Evolutionary conservation across 106 monocot species (phyloP).

Genomic region (Dioscorea dumetorum): DNA sequence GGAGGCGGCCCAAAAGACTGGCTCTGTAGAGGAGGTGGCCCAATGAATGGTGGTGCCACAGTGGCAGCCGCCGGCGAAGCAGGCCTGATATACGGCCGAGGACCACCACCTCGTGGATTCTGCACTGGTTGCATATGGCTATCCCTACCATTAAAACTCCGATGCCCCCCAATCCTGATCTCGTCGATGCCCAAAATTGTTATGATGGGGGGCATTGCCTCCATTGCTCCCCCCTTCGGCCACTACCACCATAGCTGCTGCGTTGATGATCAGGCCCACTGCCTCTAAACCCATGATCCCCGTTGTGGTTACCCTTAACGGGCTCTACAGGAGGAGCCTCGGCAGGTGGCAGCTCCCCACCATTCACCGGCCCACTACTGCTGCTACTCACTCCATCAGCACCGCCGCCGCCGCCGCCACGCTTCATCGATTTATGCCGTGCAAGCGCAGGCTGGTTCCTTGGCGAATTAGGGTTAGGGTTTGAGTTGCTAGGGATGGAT

Average conservation of each 20-base stretch:
- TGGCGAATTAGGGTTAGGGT: slow-evolving; percentile 28
- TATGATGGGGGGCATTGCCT: slow-evolving; percentile 8
- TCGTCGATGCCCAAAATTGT: not conserved
- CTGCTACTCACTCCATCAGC: slow-evolving; percentile 3
- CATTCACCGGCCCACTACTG: slow-evolving; percentile 10
- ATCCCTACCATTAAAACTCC: slow-evolving; percentile 9
- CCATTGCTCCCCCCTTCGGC: slow-evolving; percentile 10
- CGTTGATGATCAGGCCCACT: slow-evolving; percentile 15
- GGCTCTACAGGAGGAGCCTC: slow-evolving; percentile 12
- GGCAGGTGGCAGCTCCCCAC: not conserved
- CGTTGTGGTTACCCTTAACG: not conserved
- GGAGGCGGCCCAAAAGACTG: slow-evolving; percentile 7
- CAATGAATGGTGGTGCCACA: slow-evolving; percentile 14
- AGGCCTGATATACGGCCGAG: slow-evolving; percentile 3
- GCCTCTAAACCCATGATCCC: slow-evolving; percentile 21
- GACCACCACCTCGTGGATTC: slow-evolving; percentile 12
- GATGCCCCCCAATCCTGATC: slow-evolving; percentile 1
- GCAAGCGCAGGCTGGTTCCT: slow-evolving; percentile 21
- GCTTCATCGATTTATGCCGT: slow-evolving; percentile 38
- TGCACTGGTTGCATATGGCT: slow-evolving; percentile 1
- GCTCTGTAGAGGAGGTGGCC: slow-evolving; percentile 6
- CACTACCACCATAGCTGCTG: slow-evolving; percentile 19
- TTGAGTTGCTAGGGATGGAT: not conserved
- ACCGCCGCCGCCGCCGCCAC: not conserved
- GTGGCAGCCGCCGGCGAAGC: not conserved